phyloP scores from a whole-genome alignment of 1,284 basidiomycete genomes.

The Ceratobasidium sp. region DNA sequence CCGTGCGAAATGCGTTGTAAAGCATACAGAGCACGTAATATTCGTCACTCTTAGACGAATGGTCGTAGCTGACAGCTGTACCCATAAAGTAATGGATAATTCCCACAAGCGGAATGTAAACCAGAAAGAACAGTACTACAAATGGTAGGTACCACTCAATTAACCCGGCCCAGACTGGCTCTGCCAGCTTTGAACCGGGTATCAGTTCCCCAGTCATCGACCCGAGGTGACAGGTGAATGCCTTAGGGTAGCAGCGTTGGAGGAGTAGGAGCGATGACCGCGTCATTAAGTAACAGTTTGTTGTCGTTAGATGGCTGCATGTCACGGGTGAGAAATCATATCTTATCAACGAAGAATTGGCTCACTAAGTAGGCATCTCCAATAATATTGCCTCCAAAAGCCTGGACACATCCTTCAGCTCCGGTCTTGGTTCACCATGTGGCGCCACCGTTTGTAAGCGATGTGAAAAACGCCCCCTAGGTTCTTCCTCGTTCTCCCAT shows the following conservation, averaged over 20 bases:
- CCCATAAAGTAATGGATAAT: not conserved
- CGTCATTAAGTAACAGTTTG: slow-evolving; percentile 31
- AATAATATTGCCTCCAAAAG: slow-evolving; percentile 14
- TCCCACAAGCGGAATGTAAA: not conserved
- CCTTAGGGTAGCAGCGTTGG: not conserved
- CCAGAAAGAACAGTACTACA: not conserved
- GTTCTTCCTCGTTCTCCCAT: not conserved
- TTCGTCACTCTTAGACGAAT: too few species aligned
- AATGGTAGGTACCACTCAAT: slow-evolving; percentile 18
- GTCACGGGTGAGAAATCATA: not conserved
- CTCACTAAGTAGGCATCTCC: slow-evolving; percentile 27
- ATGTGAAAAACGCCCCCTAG: not conserved
- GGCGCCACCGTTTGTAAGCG: not conserved
- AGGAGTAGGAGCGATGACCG: slow-evolving; percentile 14
- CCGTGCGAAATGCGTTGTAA: not conserved
- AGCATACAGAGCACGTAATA: too few species aligned
- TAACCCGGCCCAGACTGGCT: slow-evolving; percentile 14
- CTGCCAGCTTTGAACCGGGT: not conserved
- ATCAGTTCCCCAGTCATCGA: not conserved
- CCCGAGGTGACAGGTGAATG: slow-evolving; percentile 9
- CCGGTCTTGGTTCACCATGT: not conserved
- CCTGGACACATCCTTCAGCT: slow-evolving; percentile 7
- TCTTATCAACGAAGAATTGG: not conserved
- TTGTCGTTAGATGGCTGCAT: slow-evolving; percentile 12
- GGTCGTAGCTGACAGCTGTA: not conserved